These are phyloP conservation scores for Phytophthora pini DNA, from an alignment of 352 stramenopile genomes.

Conservation along the genomic window DNA sequence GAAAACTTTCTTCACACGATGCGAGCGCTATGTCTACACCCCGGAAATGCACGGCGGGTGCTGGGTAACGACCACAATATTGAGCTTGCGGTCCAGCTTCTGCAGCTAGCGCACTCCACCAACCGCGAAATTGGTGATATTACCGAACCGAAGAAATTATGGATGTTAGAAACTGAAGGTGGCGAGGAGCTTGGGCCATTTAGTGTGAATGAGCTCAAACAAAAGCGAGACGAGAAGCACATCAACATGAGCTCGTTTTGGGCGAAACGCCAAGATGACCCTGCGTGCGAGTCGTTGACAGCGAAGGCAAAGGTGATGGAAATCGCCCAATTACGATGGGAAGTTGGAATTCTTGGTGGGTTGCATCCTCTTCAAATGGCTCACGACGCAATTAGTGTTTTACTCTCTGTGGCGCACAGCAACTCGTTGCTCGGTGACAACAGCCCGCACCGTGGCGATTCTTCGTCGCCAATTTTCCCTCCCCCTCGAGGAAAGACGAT, in stretches of 20 bases:
- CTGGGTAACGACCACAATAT: slow-evolving; percentile 51
- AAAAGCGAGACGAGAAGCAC: slow-evolving; percentile 40
- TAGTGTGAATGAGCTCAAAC: slow-evolving; percentile 60
- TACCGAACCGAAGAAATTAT: slow-evolving; percentile 46
- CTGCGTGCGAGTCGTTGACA: slow-evolving; percentile 35
- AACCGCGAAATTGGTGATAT: slow-evolving; percentile 35
- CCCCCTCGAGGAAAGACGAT: slow-evolving; percentile 54
- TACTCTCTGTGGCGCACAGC: slow-evolving; percentile 68
- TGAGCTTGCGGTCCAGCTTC: slow-evolving; percentile 59
- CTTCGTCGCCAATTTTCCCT: slow-evolving; percentile 55
- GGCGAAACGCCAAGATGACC: slow-evolving; percentile 44
- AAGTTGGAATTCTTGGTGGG: slow-evolving; percentile 63
- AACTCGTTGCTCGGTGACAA: slow-evolving; percentile 55
- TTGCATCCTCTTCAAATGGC: slow-evolving; percentile 64
- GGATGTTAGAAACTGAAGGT: slow-evolving; percentile 46
- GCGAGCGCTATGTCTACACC: slow-evolving; percentile 57
- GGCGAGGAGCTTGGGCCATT: slow-evolving; percentile 40
- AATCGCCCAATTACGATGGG: slow-evolving; percentile 82
- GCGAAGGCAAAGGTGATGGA: slow-evolving; percentile 56
- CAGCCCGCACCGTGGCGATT: slow-evolving; percentile 16
- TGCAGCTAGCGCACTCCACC: slow-evolving; percentile 71
- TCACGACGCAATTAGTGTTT: slow-evolving; percentile 70
- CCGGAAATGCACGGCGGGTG: slow-evolving; percentile 59
- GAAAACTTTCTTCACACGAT: slow-evolving; percentile 62
- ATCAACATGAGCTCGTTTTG: slow-evolving; percentile 39